A percentile compares a stretch with the other conserved stretches of the same genome.
phyloP scores from a whole-genome alignment of 768 basidiomycete genomes.

The Russula ochroleuca region DNA sequence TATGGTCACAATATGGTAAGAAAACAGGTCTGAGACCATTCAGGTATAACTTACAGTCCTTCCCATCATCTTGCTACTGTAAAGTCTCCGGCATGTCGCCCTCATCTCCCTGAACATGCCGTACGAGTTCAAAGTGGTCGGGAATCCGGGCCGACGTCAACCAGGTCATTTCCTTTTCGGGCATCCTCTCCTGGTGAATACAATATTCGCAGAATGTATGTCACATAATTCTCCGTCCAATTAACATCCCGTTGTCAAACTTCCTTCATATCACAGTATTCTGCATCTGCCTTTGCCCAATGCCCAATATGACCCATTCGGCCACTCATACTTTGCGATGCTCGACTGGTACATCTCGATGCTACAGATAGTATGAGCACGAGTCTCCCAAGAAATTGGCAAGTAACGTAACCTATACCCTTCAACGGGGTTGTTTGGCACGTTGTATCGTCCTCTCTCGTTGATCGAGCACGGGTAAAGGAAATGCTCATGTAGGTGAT shows the following conservation, averaged over 20 bases:
- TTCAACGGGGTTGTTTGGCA: conserved; percentile 67
- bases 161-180: neutral
- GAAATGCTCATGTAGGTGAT: conserved; percentile 95
- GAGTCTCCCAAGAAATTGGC: neutral
- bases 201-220: neutral
- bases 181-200: too few species aligned
- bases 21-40: neutral
- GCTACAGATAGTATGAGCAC: conserved; percentile 38
- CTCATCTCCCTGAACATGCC: conserved; percentile 8
- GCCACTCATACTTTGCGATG: conserved; percentile 83
- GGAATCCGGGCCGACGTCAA: neutral
- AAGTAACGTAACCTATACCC: conserved; percentile 61
- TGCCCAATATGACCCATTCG: conserved; percentile 79
- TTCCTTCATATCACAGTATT: neutral
- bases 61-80: neutral
- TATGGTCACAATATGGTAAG: neutral
- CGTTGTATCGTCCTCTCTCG: conserved; percentile 77
- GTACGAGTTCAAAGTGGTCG: neutral
- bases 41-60: neutral
- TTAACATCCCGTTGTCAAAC: neutral
- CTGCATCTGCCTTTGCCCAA: conserved; percentile 47
- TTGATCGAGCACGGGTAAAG: conserved; percentile 87
- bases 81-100: conserved; percentile 1
- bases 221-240: neutral
- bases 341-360: conserved; percentile 85